These are phyloP conservation scores for Luffa aegyptiaca DNA, from an alignment of 306 rosid genomes.

Conservation along the genomic window DNA sequence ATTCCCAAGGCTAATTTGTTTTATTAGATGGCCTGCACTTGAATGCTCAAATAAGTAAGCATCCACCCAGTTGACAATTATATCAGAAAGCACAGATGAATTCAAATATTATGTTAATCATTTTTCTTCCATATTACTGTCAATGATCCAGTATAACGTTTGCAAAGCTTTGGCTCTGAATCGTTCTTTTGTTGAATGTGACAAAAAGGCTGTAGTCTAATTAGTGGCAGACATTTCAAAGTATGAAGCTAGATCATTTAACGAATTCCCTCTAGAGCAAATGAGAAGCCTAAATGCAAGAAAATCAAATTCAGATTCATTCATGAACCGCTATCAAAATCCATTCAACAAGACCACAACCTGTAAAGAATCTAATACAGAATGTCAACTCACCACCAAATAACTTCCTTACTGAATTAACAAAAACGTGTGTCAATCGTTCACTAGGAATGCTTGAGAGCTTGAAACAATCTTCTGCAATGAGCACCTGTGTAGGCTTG, in stretches of 20 bases:
- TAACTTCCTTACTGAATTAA: conserved; percentile 42
- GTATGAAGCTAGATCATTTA: conserved; percentile 1
- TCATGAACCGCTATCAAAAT: neutral
- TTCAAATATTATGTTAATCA: neutral
- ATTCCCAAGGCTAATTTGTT: conserved; percentile 53
- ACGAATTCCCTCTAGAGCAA: neutral
- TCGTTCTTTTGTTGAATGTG: neutral
- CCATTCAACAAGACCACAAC: neutral
- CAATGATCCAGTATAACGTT: neutral
- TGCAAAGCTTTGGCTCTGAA: neutral
- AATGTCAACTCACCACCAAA: conserved; percentile 52
- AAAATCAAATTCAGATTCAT: neutral
- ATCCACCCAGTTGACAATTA: neutral
- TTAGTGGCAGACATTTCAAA: neutral
- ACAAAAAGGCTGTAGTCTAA: neutral
- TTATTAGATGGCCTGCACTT: conserved; percentile 49
- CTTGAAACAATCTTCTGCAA: conserved; percentile 83
- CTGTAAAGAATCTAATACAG: neutral
- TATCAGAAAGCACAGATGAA: neutral
- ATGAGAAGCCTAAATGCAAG: neutral
- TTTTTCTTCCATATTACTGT: neutral
- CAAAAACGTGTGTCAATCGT: conserved; percentile 24
- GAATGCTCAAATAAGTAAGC: neutral
- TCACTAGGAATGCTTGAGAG: conserved; percentile 51
- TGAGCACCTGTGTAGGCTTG: conserved; percentile 40